These are phyloP conservation scores for Xylaria acuta DNA, from an alignment of 495 filamentous ascomycete genomes.

Conservation along the genomic window DNA sequence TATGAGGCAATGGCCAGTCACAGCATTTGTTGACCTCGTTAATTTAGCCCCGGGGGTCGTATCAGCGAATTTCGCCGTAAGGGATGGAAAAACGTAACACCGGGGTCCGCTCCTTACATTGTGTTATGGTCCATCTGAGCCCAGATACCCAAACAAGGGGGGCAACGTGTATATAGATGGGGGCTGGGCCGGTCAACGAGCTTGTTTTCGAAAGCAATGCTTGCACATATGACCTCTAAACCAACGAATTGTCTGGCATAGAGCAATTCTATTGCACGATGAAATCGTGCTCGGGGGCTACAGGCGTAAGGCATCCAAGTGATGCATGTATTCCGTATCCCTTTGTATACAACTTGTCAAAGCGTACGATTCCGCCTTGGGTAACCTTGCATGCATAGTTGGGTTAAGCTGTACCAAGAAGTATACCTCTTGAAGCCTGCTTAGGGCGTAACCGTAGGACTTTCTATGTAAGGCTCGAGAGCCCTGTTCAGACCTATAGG, in stretches of 20 bases:
- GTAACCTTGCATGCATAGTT: not conserved
- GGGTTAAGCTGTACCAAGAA: not conserved
- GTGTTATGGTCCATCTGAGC: not conserved
- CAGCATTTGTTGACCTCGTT: not conserved
- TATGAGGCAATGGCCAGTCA: not conserved
- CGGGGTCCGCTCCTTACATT: not conserved
- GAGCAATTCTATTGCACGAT: not conserved
- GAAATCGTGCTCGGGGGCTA: not conserved
- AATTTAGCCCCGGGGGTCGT: not conserved
- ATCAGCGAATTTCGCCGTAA: not conserved
- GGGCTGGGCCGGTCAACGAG: not conserved
- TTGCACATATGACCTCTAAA: not conserved
- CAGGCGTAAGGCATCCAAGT: not conserved
- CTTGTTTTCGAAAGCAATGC: not conserved
- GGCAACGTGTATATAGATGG: constrained; percentile 1
- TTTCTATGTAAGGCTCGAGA: not conserved
- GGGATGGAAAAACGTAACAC: constrained; percentile 8
- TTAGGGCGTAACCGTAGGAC: not conserved
- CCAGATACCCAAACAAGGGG: constrained; percentile 4
- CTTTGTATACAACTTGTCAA: not conserved
- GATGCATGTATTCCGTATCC: not conserved
- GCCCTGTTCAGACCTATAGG: too few relatives aligned
- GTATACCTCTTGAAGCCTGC: not conserved
- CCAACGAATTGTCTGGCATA: not conserved
- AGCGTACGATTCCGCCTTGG: not conserved